Percentiles rank a stretch among this genome's conserved stretches.
Conservation (phyloP, 1,284 basidiomycete species). For the Spongispora temasekensis region DNA sequence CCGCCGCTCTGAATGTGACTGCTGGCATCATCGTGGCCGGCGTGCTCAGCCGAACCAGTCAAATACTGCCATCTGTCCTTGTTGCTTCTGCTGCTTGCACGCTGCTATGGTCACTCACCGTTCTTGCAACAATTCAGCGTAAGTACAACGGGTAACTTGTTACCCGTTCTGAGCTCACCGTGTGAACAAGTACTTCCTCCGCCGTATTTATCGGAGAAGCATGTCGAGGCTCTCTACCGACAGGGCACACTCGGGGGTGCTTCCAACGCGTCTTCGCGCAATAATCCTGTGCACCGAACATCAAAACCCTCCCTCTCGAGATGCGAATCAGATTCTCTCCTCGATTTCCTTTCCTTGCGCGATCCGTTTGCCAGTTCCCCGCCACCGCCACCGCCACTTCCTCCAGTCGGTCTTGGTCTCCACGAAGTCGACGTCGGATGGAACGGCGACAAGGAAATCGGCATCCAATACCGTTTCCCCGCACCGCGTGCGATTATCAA, state of each 20-base stretch:
- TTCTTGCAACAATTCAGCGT: slow-evolving; percentile 26
- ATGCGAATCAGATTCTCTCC: slow-evolving; percentile 29
- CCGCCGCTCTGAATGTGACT: slow-evolving; percentile 26
- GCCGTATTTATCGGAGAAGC: slow-evolving; percentile 11
- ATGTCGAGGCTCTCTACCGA: neutral
- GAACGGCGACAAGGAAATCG: slow-evolving; percentile 24
- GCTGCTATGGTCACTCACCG: slow-evolving; percentile 27
- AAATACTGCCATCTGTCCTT: slow-evolving; percentile 9
- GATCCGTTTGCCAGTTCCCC: slow-evolving; percentile 36
- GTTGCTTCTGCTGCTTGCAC: slow-evolving; percentile 21
- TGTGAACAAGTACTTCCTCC: slow-evolving; percentile 26
- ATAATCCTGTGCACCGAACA: slow-evolving; percentile 4
- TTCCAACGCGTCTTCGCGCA: neutral
- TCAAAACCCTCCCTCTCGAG: slow-evolving; percentile 25
- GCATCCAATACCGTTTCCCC: slow-evolving; percentile 34
- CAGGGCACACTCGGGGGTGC: slow-evolving; percentile 1
- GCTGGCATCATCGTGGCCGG: slow-evolving; percentile 9
- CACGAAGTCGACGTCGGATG: slow-evolving; percentile 33
- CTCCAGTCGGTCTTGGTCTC: slow-evolving; percentile 28
- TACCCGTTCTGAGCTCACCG: slow-evolving; percentile 1
- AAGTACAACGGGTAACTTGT: slow-evolving; percentile 6
- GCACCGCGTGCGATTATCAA: slow-evolving; percentile 33
- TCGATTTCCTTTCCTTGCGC: slow-evolving; percentile 37
- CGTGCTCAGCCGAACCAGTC: neutral
- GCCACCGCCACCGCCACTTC: slow-evolving; percentile 33